These are phyloP conservation scores for Dalbergia cultrata DNA, from an alignment of 306 rosid species.

Conservation along the genomic window DNA sequence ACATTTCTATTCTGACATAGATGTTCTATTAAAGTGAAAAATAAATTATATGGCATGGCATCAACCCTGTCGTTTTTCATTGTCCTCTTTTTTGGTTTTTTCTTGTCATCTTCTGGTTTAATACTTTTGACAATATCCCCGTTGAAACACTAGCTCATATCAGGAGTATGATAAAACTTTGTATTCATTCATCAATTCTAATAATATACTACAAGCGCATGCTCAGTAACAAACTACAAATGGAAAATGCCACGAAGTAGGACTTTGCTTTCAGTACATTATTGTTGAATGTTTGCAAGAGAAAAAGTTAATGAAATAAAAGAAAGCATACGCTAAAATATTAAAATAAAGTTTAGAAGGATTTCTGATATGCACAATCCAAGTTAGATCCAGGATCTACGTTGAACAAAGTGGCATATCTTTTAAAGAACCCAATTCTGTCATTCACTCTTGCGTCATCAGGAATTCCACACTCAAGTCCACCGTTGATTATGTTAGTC, in stretches of 20 bases:
- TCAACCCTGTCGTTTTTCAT: neutral
- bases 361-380: conserved; percentile 73
- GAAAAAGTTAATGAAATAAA: neutral
- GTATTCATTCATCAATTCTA: neutral
- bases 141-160: neutral
- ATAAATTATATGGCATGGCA: neutral
- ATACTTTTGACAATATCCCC: conserved; percentile 4
- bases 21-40: neutral
- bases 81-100: neutral
- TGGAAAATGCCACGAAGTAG: neutral
- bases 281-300: neutral
- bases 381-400: conserved; percentile 73
- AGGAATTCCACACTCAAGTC: conserved; percentile 79
- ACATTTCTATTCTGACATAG: too few relatives aligned
- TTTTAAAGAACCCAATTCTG: conserved; percentile 74
- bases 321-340: neutral
- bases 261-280: neutral
- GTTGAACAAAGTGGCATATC: conserved; percentile 62
- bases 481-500: conserved; percentile 86
- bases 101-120: conserved; percentile 6
- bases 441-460: conserved; percentile 70
- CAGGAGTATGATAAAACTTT: neutral
- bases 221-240: too few relatives aligned
- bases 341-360: conserved; percentile 9
- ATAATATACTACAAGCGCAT: neutral